Evolutionary conservation across 768 basidiomycete species (phyloP).

Genomic region (Sistotremastrum niveocremeum): DNA sequence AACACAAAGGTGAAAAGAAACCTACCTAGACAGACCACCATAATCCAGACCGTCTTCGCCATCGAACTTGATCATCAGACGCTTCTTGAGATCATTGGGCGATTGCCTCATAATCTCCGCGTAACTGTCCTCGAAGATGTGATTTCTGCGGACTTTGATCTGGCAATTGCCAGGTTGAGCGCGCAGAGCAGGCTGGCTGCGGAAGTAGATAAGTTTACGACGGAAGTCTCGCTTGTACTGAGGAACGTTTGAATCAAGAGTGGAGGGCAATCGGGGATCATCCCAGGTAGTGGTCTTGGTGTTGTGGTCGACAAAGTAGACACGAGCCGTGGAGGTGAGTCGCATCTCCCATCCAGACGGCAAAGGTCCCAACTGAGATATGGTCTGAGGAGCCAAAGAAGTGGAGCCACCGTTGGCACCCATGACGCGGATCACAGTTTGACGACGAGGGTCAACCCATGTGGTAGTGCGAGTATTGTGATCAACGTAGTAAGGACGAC

Average conservation of each 20-base stretch:
- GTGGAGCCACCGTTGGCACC: slow-evolving; percentile 84
- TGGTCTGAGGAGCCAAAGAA: slow-evolving; percentile 84
- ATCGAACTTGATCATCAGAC: slow-evolving; percentile 99
- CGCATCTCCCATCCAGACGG: slow-evolving; percentile 99
- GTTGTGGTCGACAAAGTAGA: slow-evolving; percentile 99
- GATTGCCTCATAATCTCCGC: slow-evolving; percentile 99
- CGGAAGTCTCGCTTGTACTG: slow-evolving; percentile 99
- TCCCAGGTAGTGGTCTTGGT: slow-evolving; percentile 99
- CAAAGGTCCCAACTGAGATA: slow-evolving; percentile 90
- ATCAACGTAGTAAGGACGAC: slow-evolving; percentile 97
- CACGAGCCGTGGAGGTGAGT: slow-evolving; percentile 91
- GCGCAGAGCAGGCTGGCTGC: slow-evolving; percentile 95
- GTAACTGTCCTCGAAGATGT: slow-evolving; percentile 98
- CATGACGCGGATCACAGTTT: slow-evolving; percentile 94
- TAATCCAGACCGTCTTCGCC: slow-evolving; percentile 99
- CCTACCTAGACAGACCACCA: slow-evolving; percentile 88
- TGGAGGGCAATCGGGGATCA: slow-evolving; percentile 90
- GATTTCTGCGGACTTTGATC: slow-evolving; percentile 94
- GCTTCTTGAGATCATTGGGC: slow-evolving; percentile 95
- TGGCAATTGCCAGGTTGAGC: slow-evolving; percentile 98
- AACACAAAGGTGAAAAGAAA: slow-evolving; percentile 2
- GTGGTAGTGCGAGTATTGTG: slow-evolving; percentile 99
- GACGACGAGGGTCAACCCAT: slow-evolving; percentile 98
- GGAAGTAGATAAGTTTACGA: slow-evolving; percentile 98
- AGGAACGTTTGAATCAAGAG: slow-evolving; percentile 90